phyloP scores from a whole-genome alignment of 768 basidiomycete genomes.

The Gautieria morchelliformis region DNA sequence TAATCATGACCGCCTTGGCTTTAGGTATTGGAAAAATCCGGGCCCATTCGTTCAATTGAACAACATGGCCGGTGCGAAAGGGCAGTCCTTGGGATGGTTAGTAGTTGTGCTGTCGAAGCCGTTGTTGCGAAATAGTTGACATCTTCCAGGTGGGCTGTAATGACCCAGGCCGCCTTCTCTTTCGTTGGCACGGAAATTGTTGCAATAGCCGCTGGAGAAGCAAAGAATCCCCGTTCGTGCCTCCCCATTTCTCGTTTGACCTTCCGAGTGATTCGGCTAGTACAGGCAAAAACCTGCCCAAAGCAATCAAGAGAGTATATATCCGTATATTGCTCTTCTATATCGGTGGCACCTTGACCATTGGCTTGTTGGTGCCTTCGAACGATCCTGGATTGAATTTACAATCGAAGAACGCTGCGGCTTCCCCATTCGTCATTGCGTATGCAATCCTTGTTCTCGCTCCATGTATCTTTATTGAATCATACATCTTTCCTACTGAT shows the following conservation, averaged over 20 bases:
- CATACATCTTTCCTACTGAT: background rate
- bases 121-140: slow-evolving; percentile 14
- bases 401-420: slow-evolving; percentile 33
- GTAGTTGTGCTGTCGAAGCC: slow-evolving; percentile 16
- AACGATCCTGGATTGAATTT: slow-evolving; percentile 33
- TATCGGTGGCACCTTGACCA: slow-evolving; percentile 20
- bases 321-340: slow-evolving; percentile 66
- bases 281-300: slow-evolving; percentile 45
- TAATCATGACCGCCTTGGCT: slow-evolving; percentile 48
- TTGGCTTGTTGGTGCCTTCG: slow-evolving; percentile 35
- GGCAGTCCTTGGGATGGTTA: slow-evolving; percentile 56
- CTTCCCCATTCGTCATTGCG: slow-evolving; percentile 52
- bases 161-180: slow-evolving; percentile 82
- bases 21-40: slow-evolving; percentile 68
- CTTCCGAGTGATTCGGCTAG: too few species aligned
- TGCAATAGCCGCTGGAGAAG: slow-evolving; percentile 83
- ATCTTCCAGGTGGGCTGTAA: slow-evolving; percentile 21
- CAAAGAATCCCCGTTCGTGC: slow-evolving; percentile 60
- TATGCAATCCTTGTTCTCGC: background rate
- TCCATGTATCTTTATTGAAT: background rate
- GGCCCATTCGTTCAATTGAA: slow-evolving; percentile 77
- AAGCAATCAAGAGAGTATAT: slow-evolving; percentile 61
- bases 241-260: background rate
- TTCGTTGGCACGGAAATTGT: slow-evolving; percentile 94
- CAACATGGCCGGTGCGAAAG: slow-evolving; percentile 55